Percentiles rank a stretch among this genome's conserved stretches.
Conservation (phyloP, 345 rosid species). For the Excoecaria cochinchinensis region DNA sequence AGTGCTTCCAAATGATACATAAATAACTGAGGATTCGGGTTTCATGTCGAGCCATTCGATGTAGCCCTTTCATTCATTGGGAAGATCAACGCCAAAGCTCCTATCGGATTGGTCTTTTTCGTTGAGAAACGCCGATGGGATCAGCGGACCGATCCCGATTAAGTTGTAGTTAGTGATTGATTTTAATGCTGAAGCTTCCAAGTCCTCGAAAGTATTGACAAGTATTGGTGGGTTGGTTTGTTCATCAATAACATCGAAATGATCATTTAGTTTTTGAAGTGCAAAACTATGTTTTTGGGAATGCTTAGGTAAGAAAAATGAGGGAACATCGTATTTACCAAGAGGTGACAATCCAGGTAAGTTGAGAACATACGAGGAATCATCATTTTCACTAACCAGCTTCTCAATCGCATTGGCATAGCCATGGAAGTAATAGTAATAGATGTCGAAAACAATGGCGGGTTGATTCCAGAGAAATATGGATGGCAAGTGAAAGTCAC, state of each 20-base stretch:
- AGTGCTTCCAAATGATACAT: constrained; percentile 57
- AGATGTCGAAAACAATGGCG: too few species aligned
- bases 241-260: constrained; percentile 33
- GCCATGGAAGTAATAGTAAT: too few species aligned
- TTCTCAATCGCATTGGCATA: too few species aligned
- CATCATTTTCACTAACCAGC: neutral
- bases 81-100: constrained; percentile 36
- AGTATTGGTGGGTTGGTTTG: constrained; percentile 47
- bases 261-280: constrained; percentile 23
- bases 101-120: constrained; percentile 22
- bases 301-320: constrained; percentile 34
- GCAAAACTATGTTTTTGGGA: constrained; percentile 9
- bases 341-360: constrained; percentile 49
- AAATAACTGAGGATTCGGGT: constrained; percentile 33
- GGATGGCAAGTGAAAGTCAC: too few species aligned
- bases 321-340: constrained; percentile 45
- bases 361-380: constrained; percentile 14
- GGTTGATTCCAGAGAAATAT: too few species aligned
- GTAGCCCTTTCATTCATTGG: constrained; percentile 28
- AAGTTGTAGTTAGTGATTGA: constrained; percentile 29
- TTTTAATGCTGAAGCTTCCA: constrained; percentile 47
- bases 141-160: constrained; percentile 49
- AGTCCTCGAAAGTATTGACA: constrained; percentile 57
- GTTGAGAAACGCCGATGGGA: constrained; percentile 38
- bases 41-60: constrained; percentile 44